Conservation (phyloP, 192 early-diverging fungal species). For the Coemansia sp. region DNA sequence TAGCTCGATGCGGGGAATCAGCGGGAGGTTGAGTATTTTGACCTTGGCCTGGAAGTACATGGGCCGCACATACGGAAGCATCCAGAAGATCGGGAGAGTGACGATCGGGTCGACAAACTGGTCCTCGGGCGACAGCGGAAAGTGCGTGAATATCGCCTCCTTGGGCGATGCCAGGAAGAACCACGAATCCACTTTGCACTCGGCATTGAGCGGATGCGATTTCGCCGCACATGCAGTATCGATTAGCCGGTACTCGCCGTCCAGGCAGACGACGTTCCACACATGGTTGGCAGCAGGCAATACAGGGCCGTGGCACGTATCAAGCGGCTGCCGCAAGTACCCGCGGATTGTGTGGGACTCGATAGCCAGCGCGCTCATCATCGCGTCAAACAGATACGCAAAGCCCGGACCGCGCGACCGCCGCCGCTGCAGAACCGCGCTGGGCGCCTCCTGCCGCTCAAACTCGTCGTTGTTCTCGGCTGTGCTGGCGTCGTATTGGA, state of each 20-base stretch:
- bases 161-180: conserved; percentile 56
- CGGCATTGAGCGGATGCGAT: conserved; percentile 48
- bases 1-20: conserved; percentile 40
- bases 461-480: conserved; percentile 49
- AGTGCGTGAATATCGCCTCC: conserved; percentile 57
- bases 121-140: conserved; percentile 26
- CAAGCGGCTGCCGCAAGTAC: conserved; percentile 56
- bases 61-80: conserved; percentile 57
- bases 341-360: conserved; percentile 52
- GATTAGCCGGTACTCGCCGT: conserved; percentile 56
- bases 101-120: conserved; percentile 57
- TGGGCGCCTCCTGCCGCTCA: conserved; percentile 49
- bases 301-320: conserved; percentile 45
- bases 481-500: conserved; percentile 51
- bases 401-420: conserved; percentile 53
- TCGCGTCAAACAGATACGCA: conserved; percentile 54
- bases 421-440: conserved; percentile 48
- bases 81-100: conserved; percentile 55
- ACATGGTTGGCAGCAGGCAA: conserved; percentile 56
- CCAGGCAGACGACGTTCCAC: conserved; percentile 57
- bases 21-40: conserved; percentile 54
- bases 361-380: conserved; percentile 54
- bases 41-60: conserved; percentile 46
- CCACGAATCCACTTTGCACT: conserved; percentile 45
- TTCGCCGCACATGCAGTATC: conserved; percentile 53